Percentiles rank a stretch among this genome's conserved stretches.
Conservation (phyloP, 106 monocot genomes). For the Acorus gramineus region DNA sequence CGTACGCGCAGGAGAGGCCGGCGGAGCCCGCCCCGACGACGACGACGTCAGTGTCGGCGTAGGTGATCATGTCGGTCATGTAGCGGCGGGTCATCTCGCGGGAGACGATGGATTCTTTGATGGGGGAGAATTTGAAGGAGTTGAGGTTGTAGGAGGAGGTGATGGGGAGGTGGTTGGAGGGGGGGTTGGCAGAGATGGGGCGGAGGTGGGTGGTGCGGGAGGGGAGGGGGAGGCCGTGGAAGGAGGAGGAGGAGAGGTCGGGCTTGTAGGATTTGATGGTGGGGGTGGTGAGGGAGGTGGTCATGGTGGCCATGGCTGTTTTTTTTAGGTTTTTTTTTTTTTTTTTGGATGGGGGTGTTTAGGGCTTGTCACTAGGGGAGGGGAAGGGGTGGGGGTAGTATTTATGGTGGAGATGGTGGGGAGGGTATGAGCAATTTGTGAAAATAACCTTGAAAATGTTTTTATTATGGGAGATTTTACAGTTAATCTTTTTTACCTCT, state of each 20-base stretch:
- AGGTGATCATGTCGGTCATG: constrained; percentile 99
- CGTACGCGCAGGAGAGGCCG: constrained; percentile 88
- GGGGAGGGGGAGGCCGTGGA: constrained; percentile 16
- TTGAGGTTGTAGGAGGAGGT: constrained; percentile 39
- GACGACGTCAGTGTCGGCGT: constrained; percentile 94
- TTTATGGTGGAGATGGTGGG: too few relatives aligned
- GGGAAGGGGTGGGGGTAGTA: too few relatives aligned
- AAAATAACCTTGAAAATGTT: too few relatives aligned
- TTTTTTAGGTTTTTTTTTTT: neutral
- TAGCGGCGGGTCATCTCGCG: constrained; percentile 94
- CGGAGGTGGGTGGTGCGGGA: neutral
- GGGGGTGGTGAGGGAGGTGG: constrained; percentile 24
- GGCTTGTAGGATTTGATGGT: constrained; percentile 1
- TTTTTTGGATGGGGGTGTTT: too few relatives aligned
- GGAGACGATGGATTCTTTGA: constrained; percentile 87
- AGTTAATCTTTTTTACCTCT: too few relatives aligned
- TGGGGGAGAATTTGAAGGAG: constrained; percentile 67
- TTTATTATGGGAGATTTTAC: too few relatives aligned
- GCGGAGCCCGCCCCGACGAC: constrained; percentile 84
- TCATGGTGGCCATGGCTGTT: constrained; percentile 36
- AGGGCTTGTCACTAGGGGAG: too few relatives aligned
- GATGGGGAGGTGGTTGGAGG: constrained; percentile 14
- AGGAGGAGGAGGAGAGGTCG: constrained; percentile 23
- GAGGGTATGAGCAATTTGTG: too few relatives aligned
- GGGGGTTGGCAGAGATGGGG: neutral